These are phyloP conservation scores for Cercospora janseana DNA, from an alignment of 2,329 filamentous ascomycete genomes.

Conservation along the genomic window DNA sequence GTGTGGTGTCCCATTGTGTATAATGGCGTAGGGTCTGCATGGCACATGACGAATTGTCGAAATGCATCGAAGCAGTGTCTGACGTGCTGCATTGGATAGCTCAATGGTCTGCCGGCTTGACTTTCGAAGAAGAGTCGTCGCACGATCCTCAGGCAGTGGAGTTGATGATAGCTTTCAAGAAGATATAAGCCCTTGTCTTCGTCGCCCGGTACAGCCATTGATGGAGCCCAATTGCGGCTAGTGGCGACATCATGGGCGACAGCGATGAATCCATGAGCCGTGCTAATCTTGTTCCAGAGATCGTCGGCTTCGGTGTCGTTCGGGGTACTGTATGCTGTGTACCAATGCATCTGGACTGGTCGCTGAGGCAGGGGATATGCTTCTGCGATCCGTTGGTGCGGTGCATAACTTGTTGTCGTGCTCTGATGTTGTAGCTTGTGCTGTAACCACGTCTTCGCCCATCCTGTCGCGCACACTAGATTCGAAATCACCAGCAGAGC, in stretches of 20 bases:
- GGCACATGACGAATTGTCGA: slow-evolving; percentile 22
- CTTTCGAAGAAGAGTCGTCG: slow-evolving; percentile 15
- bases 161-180: slow-evolving; percentile 22
- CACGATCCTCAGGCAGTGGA: slow-evolving; percentile 23
- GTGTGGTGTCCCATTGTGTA: slow-evolving; percentile 17
- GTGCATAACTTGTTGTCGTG: too few species aligned
- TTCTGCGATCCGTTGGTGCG: background rate
- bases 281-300: slow-evolving; percentile 18
- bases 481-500: slow-evolving; percentile 3
- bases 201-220: slow-evolving; percentile 15
- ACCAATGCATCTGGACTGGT: slow-evolving; percentile 17
- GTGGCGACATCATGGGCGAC: slow-evolving; percentile 12
- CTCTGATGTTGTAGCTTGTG: background rate
- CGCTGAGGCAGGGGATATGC: slow-evolving; percentile 6
- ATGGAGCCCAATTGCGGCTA: slow-evolving; percentile 12
- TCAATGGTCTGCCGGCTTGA: slow-evolving; percentile 6
- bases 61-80: slow-evolving; percentile 25
- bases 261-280: slow-evolving; percentile 20
- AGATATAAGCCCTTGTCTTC: slow-evolving; percentile 17
- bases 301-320: slow-evolving; percentile 15
- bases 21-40: slow-evolving; percentile 20
- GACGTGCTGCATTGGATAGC: slow-evolving; percentile 18
- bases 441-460: slow-evolving; percentile 1
- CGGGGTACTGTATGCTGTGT: slow-evolving; percentile 18
- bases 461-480: slow-evolving; percentile 5